These are phyloP conservation scores for Stachybotrys echinatus DNA, from an alignment of 2,329 filamentous ascomycete species.

Conservation along the genomic window DNA sequence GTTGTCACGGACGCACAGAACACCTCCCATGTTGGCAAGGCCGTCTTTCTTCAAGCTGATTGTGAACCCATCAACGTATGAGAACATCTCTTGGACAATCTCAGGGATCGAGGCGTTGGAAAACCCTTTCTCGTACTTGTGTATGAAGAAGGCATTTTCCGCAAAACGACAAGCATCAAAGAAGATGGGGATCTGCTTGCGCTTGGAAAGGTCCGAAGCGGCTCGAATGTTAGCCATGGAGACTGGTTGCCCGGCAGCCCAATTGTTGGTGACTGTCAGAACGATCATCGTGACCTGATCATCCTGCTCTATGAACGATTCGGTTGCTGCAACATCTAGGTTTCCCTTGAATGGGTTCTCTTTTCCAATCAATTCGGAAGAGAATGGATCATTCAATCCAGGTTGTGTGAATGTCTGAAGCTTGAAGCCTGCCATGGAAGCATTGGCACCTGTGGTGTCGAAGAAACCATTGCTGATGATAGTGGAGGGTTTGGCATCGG, in stretches of 20 bases:
- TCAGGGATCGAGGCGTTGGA: conserved; percentile 6
- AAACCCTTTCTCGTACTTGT: conserved; percentile 13
- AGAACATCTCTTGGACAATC: conserved; percentile 15
- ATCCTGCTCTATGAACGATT: neutral
- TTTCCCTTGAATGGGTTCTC: conserved; percentile 4
- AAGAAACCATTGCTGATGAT: conserved; percentile 3
- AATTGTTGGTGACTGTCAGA: conserved; percentile 18
- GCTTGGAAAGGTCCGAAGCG: conserved; percentile 7
- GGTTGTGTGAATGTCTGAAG: conserved; percentile 1
- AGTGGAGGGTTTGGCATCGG: neutral
- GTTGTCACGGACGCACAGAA: conserved; percentile 5
- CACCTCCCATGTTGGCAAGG: conserved; percentile 16
- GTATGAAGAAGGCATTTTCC: conserved; percentile 17
- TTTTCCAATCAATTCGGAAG: conserved; percentile 1
- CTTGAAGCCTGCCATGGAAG: neutral
- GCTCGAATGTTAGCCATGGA: conserved; percentile 17
- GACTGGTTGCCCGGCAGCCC: conserved; percentile 15
- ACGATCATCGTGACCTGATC: conserved; percentile 11
- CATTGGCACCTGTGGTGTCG: conserved; percentile 1
- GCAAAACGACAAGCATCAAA: conserved; percentile 18
- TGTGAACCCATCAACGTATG: conserved; percentile 14
- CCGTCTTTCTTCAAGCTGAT: conserved; percentile 18
- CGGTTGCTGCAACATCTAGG: neutral
- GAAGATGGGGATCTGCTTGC: conserved; percentile 11
- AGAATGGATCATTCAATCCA: neutral